A percentile compares a stretch with the other conserved stretches of the same genome.
Conservation (phyloP, 768 basidiomycete genomes). For the Psilocybe sp. region DNA sequence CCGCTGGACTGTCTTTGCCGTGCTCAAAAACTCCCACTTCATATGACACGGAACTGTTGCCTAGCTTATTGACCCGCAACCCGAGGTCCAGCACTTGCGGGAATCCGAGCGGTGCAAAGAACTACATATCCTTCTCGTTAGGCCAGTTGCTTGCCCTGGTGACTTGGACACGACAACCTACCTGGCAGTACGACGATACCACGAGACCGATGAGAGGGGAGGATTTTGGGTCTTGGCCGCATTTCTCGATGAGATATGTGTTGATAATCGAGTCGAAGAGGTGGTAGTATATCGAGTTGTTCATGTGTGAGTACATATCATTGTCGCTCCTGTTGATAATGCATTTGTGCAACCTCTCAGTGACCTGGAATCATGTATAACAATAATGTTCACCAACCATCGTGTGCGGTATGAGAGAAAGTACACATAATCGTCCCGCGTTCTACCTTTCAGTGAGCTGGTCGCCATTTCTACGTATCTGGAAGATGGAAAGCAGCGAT, state of each 20-base stretch:
- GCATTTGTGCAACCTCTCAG: neutral
- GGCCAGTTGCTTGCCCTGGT: neutral
- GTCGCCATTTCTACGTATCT: slow-evolving; percentile 15
- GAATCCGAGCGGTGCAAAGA: slow-evolving; percentile 71
- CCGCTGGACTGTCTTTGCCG: slow-evolving; percentile 34
- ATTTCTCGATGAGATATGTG: slow-evolving; percentile 68
- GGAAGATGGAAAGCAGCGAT: too few relatives aligned
- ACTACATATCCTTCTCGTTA: slow-evolving; percentile 32
- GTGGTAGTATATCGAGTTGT: slow-evolving; percentile 80
- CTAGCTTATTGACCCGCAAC: slow-evolving; percentile 63
- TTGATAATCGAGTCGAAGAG: slow-evolving; percentile 83
- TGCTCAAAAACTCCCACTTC: slow-evolving; percentile 75
- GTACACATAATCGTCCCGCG: slow-evolving; percentile 54
- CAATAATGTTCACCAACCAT: slow-evolving; percentile 46
- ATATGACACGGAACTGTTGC: slow-evolving; percentile 75
- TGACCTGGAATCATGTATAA: neutral
- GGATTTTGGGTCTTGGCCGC: slow-evolving; percentile 49
- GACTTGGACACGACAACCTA: slow-evolving; percentile 20
- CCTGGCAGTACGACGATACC: slow-evolving; percentile 73
- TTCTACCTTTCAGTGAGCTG: slow-evolving; percentile 35
- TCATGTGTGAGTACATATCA: slow-evolving; percentile 81
- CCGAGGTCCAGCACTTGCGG: slow-evolving; percentile 71
- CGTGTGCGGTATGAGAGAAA: slow-evolving; percentile 65
- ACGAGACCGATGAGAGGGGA: slow-evolving; percentile 70
- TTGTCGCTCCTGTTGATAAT: slow-evolving; percentile 70